A percentile compares a stretch with the other conserved stretches of the same genome.
phyloP scores from a whole-genome alignment of 305 asterid genomes.

The Nicotiana rustica region DNA sequence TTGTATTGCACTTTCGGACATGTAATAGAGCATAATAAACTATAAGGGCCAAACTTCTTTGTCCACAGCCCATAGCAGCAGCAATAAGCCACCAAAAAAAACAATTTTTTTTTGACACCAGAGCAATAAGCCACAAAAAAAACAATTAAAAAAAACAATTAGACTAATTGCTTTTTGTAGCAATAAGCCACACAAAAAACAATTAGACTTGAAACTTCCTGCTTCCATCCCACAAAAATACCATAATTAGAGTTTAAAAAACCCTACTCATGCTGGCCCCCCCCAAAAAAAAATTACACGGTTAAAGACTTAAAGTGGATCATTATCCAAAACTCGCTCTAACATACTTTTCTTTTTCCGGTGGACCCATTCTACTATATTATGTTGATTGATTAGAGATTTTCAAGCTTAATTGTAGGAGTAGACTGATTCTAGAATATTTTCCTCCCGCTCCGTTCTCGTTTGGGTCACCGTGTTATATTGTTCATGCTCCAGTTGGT shows the following conservation, averaged over 20 bases:
- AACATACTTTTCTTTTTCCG: slow-evolving; percentile 7
- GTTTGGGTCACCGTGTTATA: too few species aligned
- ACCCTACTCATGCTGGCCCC: background rate
- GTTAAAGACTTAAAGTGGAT: background rate
- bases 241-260: background rate
- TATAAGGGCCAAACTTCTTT: background rate
- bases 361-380: background rate
- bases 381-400: too few species aligned
- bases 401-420: too few species aligned
- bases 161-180: background rate
- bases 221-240: background rate
- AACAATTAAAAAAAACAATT: background rate
- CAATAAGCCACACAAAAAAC: background rate
- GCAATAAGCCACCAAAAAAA: background rate
- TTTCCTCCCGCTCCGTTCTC: too few species aligned
- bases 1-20: background rate
- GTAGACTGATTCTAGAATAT: too few species aligned
- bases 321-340: slow-evolving; percentile 10
- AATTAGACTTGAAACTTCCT: background rate
- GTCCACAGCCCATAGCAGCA: background rate
- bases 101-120: too few species aligned
- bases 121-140: background rate
- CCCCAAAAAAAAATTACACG: background rate
- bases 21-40: background rate
- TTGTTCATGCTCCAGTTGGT: too few species aligned